These are phyloP conservation scores for Cystobasidium sp. DNA, from an alignment of 1,284 basidiomycete species.

Conservation along the genomic window DNA sequence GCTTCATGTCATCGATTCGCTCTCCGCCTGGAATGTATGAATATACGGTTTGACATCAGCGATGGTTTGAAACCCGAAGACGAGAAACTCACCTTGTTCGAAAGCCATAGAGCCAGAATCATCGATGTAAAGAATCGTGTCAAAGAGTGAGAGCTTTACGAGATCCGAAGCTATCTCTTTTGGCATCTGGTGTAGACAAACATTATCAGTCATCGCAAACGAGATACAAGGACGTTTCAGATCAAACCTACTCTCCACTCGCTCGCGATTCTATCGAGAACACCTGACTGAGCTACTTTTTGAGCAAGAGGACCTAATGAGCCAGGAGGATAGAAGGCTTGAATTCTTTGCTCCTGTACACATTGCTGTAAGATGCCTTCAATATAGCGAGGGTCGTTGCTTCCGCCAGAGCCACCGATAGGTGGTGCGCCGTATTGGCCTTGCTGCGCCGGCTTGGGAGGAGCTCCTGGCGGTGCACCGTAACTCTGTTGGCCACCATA, in stretches of 20 bases:
- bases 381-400: conserved; percentile 41
- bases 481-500: conserved; percentile 23
- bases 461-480: conserved; percentile 41
- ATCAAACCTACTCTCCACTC: conserved; percentile 55
- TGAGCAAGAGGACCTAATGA: conserved; percentile 59
- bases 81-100: conserved; percentile 8
- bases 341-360: conserved; percentile 60
- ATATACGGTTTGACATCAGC: neutral
- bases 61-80: neutral
- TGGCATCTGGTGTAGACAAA: conserved; percentile 53
- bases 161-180: conserved; percentile 59
- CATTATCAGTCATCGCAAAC: too few relatives aligned
- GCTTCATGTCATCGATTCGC: conserved; percentile 52
- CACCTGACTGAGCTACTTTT: conserved; percentile 57
- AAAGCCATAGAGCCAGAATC: conserved; percentile 54
- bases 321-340: conserved; percentile 60
- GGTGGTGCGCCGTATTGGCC: conserved; percentile 6
- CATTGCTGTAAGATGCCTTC: conserved; percentile 50
- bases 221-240: too few relatives aligned
- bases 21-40: conserved; percentile 3
- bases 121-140: conserved; percentile 56
- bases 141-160: conserved; percentile 57
- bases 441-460: conserved; percentile 11
- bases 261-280: conserved; percentile 56
- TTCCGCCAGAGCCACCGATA: neutral